Evolutionary conservation across 2,329 filamentous ascomycete genomes (phyloP).

Genomic region (Coleophoma eucalyptorum): DNA sequence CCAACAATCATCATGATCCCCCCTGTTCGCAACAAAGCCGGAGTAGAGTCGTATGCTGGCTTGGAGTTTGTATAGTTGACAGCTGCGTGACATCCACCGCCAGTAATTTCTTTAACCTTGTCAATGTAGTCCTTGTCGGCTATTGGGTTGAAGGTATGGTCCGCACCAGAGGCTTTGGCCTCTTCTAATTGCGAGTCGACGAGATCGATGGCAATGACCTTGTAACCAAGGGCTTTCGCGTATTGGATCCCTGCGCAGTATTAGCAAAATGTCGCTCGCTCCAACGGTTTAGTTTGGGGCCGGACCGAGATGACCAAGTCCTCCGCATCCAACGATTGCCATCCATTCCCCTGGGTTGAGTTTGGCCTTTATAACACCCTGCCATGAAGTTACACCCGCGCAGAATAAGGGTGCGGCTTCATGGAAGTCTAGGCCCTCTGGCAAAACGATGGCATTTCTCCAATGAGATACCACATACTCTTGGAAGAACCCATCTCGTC

Average conservation of each 20-base stretch:
- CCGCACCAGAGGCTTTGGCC: constrained; percentile 10
- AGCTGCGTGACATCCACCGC: constrained; percentile 14
- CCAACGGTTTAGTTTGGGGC: background rate
- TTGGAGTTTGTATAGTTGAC: constrained; percentile 13
- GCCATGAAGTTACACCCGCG: constrained; percentile 39
- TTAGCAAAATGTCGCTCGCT: background rate
- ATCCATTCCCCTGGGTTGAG: constrained; percentile 14
- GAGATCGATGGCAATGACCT: constrained; percentile 15
- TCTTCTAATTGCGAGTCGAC: constrained; percentile 10
- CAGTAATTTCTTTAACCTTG: constrained; percentile 13
- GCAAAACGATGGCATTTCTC: constrained; percentile 37
- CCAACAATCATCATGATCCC: constrained; percentile 17
- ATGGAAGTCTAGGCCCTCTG: constrained; percentile 30
- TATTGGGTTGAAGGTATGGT: constrained; percentile 13
- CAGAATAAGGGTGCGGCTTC: constrained; percentile 41
- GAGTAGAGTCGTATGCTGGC: constrained; percentile 12
- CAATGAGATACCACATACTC: constrained; percentile 43
- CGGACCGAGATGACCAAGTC: constrained; percentile 15
- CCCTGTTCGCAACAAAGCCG: constrained; percentile 6
- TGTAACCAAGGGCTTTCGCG: constrained; percentile 14
- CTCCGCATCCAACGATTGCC: constrained; percentile 16
- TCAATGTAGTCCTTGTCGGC: constrained; percentile 11
- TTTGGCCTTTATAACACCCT: constrained; percentile 8
- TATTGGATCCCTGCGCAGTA: constrained; percentile 11
- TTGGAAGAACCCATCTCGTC: constrained; percentile 38